These are phyloP conservation scores for Alternaria gaisen DNA, from an alignment of 2,329 filamentous ascomycete genomes.

Conservation along the genomic window DNA sequence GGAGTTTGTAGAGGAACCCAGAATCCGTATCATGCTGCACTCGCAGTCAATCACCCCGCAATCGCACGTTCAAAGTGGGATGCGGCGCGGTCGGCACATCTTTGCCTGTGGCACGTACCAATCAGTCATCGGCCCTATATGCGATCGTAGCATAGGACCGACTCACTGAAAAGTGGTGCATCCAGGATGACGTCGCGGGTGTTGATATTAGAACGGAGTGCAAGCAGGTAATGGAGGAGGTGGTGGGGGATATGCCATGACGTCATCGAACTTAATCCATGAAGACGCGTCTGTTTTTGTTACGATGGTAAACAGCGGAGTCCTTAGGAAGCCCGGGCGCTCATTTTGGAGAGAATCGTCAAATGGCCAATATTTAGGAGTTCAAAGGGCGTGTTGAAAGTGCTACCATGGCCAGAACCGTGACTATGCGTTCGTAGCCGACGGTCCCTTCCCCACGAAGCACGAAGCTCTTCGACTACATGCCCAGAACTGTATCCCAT, in stretches of 20 bases:
- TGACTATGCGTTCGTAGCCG: slow-evolving; percentile 4
- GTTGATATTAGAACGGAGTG: not conserved
- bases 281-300: too few species aligned
- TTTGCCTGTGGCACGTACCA: not conserved
- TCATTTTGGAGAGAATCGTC: accelerated
- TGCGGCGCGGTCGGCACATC: not conserved
- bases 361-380: not conserved
- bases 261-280: not conserved
- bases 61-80: not conserved
- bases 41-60: not conserved
- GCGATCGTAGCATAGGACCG: not conserved
- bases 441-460: not conserved
- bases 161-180: too few species aligned
- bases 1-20: too few species aligned
- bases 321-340: accelerated
- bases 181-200: too few species aligned
- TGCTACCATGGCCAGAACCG: too few species aligned
- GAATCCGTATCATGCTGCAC: accelerated
- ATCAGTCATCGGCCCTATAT: not conserved
- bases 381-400: too few species aligned
- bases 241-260: not conserved
- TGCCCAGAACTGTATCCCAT: not conserved
- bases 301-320: too few species aligned
- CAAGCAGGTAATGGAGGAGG: not conserved
- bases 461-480: not conserved